Evolutionary conservation across 2,329 filamentous ascomycete genomes (phyloP).

Genomic region (Verticillium alfalfae): DNA sequence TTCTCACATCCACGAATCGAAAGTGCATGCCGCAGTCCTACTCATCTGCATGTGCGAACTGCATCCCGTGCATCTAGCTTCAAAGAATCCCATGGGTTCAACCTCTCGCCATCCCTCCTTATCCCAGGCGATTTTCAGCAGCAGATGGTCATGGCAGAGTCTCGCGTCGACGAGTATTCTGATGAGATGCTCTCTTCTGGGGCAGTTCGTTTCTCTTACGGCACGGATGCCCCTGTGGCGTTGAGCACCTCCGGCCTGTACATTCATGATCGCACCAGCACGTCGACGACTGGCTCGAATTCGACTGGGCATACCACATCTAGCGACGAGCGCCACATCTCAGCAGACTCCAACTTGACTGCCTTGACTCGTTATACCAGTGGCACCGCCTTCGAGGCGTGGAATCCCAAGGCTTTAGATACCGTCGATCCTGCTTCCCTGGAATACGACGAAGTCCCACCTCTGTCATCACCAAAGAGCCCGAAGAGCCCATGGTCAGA

Average conservation of each 20-base stretch:
- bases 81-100: slow-evolving; percentile 54
- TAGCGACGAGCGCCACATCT: slow-evolving; percentile 46
- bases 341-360: slow-evolving; percentile 47
- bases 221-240: slow-evolving; percentile 26
- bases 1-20: slow-evolving; percentile 44
- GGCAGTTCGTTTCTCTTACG: slow-evolving; percentile 23
- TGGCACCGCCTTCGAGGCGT: slow-evolving; percentile 37
- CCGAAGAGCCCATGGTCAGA: slow-evolving; percentile 10
- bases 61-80: slow-evolving; percentile 48
- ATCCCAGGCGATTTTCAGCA: slow-evolving; percentile 55
- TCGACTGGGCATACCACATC: slow-evolving; percentile 41
- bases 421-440: slow-evolving; percentile 22
- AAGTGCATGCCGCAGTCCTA: slow-evolving; percentile 20
- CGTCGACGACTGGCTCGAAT: slow-evolving; percentile 47
- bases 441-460: slow-evolving; percentile 14
- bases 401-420: slow-evolving; percentile 18
- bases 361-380: slow-evolving; percentile 48
- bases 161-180: slow-evolving; percentile 12
- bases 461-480: slow-evolving; percentile 4
- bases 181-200: slow-evolving; percentile 27
- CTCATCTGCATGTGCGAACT: slow-evolving; percentile 27
- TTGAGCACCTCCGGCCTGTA: slow-evolving; percentile 25
- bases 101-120: slow-evolving; percentile 55
- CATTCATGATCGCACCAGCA: slow-evolving; percentile 42
- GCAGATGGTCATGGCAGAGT: slow-evolving; percentile 35